A percentile compares a stretch with the other conserved stretches of the same genome.
Evolutionary conservation across 768 basidiomycete species (phyloP).

Genomic region (Suillus sp.): DNA sequence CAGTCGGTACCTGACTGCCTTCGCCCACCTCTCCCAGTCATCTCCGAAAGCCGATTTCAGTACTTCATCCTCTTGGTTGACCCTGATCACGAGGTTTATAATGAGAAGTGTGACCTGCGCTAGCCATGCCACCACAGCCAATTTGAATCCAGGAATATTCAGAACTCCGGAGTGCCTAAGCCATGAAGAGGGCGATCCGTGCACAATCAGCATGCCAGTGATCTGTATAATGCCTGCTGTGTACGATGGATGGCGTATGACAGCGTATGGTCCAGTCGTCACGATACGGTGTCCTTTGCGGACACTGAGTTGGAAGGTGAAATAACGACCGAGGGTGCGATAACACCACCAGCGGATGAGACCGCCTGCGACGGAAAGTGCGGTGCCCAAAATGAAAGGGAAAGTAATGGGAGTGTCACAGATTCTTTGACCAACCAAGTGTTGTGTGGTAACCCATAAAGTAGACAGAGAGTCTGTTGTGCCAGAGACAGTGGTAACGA

Average conservation of each 20-base stretch:
- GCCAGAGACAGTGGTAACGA: neutral
- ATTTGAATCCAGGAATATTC: neutral
- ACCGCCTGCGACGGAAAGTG: conserved; percentile 27
- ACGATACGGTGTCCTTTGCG: conserved; percentile 43
- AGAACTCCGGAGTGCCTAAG: neutral
- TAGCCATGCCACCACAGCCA: neutral
- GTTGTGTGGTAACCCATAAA: neutral
- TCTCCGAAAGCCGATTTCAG: neutral
- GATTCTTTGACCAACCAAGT: neutral
- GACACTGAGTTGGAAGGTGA: conserved; percentile 47
- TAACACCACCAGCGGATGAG: conserved; percentile 29
- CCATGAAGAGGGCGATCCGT: conserved; percentile 15
- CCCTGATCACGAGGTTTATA: neutral
- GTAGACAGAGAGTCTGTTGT: neutral
- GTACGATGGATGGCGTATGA: conserved; percentile 48
- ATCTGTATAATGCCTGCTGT: conserved; percentile 27
- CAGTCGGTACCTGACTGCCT: conserved; percentile 31
- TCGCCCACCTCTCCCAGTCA: conserved; percentile 24
- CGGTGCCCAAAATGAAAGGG: conserved; percentile 24
- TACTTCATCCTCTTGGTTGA: neutral
- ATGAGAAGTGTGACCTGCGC: neutral
- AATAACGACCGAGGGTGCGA: conserved; percentile 40
- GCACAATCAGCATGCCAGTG: conserved; percentile 8
- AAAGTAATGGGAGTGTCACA: neutral
- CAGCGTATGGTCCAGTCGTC: conserved; percentile 45